A percentile compares a stretch with the other conserved stretches of the same genome.
Evolutionary conservation across 2,329 filamentous ascomycete genomes (phyloP).

Genomic region (Gremmenia infestans): DNA sequence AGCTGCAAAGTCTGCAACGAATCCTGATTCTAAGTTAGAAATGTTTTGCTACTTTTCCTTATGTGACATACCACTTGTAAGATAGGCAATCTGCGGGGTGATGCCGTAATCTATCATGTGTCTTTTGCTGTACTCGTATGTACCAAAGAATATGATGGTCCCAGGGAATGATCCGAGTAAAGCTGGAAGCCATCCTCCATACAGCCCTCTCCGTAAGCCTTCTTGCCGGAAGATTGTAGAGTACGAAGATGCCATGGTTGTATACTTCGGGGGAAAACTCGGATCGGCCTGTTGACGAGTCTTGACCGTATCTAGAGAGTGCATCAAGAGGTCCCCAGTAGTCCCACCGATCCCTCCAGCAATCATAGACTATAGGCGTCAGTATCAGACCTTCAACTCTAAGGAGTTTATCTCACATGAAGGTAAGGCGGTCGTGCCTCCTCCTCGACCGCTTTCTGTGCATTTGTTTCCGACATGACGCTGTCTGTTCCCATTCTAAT

Average conservation of each 20-base stretch:
- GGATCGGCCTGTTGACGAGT: conserved; percentile 96
- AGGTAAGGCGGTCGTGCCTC: conserved; percentile 54
- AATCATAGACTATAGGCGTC: conserved; percentile 70
- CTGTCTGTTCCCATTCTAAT: conserved; percentile 25
- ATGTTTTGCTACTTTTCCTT: not conserved
- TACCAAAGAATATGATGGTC: conserved; percentile 91
- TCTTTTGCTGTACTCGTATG: conserved; percentile 93
- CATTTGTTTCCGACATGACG: conserved; percentile 24
- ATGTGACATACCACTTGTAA: conserved; percentile 63
- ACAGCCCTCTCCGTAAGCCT: conserved; percentile 77
- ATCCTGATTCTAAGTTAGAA: conserved; percentile 49
- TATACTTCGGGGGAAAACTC: conserved; percentile 87
- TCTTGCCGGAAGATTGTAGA: conserved; percentile 91
- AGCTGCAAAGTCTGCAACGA: conserved; percentile 85
- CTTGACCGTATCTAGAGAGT: conserved; percentile 97
- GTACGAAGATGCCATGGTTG: conserved; percentile 84
- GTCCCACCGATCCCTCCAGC: conserved; percentile 90
- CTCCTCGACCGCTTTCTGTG: conserved; percentile 37
- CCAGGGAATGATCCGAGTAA: conserved; percentile 89
- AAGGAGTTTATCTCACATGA: conserved; percentile 46
- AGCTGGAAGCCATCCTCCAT: conserved; percentile 89
- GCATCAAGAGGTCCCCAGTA: conserved; percentile 96
- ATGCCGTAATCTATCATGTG: conserved; percentile 80
- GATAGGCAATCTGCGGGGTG: conserved; percentile 77
- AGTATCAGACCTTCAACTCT: conserved; percentile 13